Conservation (phyloP, 495 filamentous ascomycete species). For the Daldinia grandis region DNA sequence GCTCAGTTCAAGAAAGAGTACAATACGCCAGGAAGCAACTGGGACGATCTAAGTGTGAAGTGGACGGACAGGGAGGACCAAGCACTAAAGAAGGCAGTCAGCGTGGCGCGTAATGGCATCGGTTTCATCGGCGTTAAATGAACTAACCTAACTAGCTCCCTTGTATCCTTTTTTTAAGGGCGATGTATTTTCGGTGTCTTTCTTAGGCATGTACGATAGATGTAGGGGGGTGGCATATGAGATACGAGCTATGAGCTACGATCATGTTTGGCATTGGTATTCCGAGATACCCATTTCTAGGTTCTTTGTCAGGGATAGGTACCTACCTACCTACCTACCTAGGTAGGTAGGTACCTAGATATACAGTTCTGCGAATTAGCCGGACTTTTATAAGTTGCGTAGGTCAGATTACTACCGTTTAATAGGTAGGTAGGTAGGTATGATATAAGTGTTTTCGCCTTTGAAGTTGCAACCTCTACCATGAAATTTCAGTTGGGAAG, state of each 20-base stretch:
- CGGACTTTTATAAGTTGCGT: neutral
- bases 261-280: conserved; percentile 29
- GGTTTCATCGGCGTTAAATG: conserved; percentile 83
- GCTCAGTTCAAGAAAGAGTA: conserved; percentile 79
- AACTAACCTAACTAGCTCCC: conserved; percentile 1
- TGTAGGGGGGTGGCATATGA: neutral
- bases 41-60: conserved; percentile 85
- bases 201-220: neutral
- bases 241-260: conserved; percentile 37
- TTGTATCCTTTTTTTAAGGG: neutral
- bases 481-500: too few relatives aligned
- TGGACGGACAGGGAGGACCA: conserved; percentile 93
- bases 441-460: neutral
- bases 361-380: neutral
- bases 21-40: conserved; percentile 71
- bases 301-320: conserved; percentile 11
- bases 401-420: neutral
- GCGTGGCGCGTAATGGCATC: conserved; percentile 75
- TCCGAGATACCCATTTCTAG: conserved; percentile 38
- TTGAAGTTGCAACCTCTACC: too few relatives aligned
- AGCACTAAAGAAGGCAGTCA: conserved; percentile 73
- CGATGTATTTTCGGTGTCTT: neutral
- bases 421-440: neutral
- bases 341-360: too few relatives aligned
- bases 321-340: neutral